Base-by-base conservation (phyloP, 2,329 filamentous ascomycete genomes). In the Trichoderma atroviride region DNA sequence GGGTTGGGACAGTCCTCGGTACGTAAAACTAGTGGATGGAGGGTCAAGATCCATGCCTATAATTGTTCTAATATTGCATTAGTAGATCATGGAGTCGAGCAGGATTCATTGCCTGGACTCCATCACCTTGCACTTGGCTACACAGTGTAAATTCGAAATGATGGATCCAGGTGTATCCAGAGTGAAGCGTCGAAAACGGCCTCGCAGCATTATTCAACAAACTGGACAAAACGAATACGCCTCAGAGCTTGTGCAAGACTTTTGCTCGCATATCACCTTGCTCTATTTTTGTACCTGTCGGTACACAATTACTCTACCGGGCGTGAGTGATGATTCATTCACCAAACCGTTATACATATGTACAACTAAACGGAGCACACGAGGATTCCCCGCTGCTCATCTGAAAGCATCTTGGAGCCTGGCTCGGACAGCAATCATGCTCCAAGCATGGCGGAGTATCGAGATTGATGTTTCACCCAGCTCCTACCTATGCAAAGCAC, bases 41-140 rank as follows among this genome's bases (percentile, higher is more conserved):
- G 11, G 53, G n/a, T 55, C 16, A 11, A 50, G n/a, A 69, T 66
- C 61, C 68, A n/a, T 69, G 60, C 24, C 68, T 59, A 59, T 66
- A 66, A 40, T 52, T 59, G 68, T 37, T 37, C 19, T 40, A 16
- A 31, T 66, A 69, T 69, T 69, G 61, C 61, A 69, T 59, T 66
- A 66, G 68, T 27, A 43, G n/a, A 24, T 60, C 31, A 24, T 33
- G 63, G 53, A 68, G 24, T 10, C 33, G 14, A 43, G 37, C 53
- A 35, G 59, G 50, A 7, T 55, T 61, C 43, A 13, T 24, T 24
- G 6, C 43, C n/a, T n/a, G 33, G 33, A 14, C 27, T n/a, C n/a
- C 27, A 35, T 50, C 19, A 19, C 24, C 24, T 35, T 24, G 50
- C 16, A 9, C 29, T 63, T 37, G 43, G 43, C 60, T 47, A 16